Evolutionary conservation across 106 monocot species (phyloP).

Genomic region (Dendrobium huoshanense): DNA sequence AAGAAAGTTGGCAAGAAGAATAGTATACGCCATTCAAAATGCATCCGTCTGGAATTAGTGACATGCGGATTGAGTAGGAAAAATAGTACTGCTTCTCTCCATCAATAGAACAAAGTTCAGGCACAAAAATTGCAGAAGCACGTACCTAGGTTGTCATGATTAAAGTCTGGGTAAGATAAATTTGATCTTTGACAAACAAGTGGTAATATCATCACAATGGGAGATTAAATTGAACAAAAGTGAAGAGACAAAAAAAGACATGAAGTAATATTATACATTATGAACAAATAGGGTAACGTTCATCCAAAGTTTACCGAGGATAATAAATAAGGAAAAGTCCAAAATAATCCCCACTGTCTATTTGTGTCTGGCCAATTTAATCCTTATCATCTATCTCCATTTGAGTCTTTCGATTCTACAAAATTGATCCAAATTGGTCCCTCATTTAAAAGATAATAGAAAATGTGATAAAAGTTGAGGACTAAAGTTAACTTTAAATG

Average conservation of each 20-base stretch:
- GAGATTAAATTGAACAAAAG: not conserved
- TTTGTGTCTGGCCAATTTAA: no score
- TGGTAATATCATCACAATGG: not conserved
- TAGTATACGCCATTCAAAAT: constrained; percentile 51
- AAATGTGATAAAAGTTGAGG: no score
- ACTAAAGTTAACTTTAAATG: no score
- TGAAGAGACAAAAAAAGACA: not conserved
- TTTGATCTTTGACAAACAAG: not conserved
- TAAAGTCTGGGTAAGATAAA: not conserved
- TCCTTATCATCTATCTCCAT: no score
- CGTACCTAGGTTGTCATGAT: constrained; percentile 37
- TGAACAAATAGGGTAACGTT: not conserved
- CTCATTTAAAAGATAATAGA: no score
- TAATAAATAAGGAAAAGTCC: no score
- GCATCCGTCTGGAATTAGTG: constrained; percentile 63
- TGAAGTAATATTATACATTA: not conserved
- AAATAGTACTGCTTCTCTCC: constrained; percentile 23
- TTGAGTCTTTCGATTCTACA: no score
- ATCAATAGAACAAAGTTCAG: constrained; percentile 39
- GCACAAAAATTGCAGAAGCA: constrained; percentile 79
- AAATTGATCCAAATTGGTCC: no score
- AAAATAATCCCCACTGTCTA: no score
- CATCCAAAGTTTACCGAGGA: not conserved
- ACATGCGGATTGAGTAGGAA: constrained; percentile 80
- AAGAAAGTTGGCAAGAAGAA: constrained; percentile 71